Evolutionary conservation across 306 rosid species (phyloP).

Genomic region (Trifolium subterraneum): DNA sequence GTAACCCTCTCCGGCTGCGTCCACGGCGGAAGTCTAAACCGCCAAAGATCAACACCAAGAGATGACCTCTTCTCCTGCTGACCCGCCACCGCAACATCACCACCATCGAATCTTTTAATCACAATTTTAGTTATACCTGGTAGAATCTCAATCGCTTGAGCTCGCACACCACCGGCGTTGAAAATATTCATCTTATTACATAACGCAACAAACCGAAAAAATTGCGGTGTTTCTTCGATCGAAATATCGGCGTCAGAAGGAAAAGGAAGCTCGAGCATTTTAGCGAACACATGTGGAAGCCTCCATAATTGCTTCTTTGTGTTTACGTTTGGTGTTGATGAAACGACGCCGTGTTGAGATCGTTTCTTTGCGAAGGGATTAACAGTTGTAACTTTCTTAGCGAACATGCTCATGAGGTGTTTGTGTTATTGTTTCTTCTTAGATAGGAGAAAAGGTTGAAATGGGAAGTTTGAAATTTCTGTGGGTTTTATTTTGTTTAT

Average conservation of each 20-base stretch:
- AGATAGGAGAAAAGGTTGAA: not conserved
- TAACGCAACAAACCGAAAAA: conserved; percentile 48
- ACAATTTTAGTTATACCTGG: conserved; percentile 60
- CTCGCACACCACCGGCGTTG: conserved; percentile 43
- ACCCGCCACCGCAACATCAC: conserved; percentile 34
- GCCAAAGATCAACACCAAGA: conserved; percentile 43
- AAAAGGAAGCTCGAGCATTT: conserved; percentile 59
- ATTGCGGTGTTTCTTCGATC: conserved; percentile 51
- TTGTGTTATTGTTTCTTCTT: not conserved
- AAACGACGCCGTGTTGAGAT: conserved; percentile 41
- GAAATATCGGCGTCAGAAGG: conserved; percentile 57
- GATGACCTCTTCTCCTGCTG: not conserved
- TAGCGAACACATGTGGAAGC: conserved; percentile 63
- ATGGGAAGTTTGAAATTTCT: not conserved
- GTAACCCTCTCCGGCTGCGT: conserved; percentile 56
- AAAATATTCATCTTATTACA: conserved; percentile 1
- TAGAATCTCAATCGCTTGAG: conserved; percentile 51
- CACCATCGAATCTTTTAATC: conserved; percentile 44
- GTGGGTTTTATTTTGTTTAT: not conserved
- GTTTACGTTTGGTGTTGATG: conserved; percentile 8
- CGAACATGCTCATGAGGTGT: conserved; percentile 39
- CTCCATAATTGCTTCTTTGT: conserved; percentile 48
- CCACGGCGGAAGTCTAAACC: conserved; percentile 58
- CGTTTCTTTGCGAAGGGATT: conserved; percentile 41
- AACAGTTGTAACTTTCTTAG: conserved; percentile 20